These are phyloP conservation scores for Calycina herbarum DNA, from an alignment of 2,329 filamentous ascomycete genomes.

Conservation along the genomic window DNA sequence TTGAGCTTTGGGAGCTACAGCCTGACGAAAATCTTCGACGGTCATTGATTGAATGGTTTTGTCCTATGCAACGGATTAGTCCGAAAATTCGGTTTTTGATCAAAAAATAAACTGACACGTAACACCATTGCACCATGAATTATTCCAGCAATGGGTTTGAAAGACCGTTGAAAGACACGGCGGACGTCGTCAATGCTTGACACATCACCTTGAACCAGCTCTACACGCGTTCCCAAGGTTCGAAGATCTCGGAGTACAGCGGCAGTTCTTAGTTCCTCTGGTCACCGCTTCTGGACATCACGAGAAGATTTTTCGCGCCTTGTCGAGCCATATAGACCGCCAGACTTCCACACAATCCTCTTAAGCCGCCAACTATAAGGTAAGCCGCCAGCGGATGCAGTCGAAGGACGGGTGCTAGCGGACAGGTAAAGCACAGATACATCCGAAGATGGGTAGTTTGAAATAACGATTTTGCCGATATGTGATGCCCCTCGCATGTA, in stretches of 20 bases:
- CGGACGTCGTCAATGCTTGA: too few species aligned
- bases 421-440: slow-evolving; percentile 12
- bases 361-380: slow-evolving; percentile 28
- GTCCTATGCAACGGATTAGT: too few species aligned
- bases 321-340: slow-evolving; percentile 9
- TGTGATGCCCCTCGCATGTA: slow-evolving; percentile 43
- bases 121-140: too few species aligned
- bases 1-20: neutral
- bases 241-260: slow-evolving; percentile 25
- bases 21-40: too few species aligned
- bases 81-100: too few species aligned
- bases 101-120: too few species aligned
- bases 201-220: too few species aligned
- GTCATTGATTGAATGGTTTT: too few species aligned
- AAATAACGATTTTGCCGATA: slow-evolving; percentile 44
- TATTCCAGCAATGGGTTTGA: too few species aligned
- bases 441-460: slow-evolving; percentile 11
- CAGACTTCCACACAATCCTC: slow-evolving; percentile 27
- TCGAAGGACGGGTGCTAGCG: neutral
- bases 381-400: slow-evolving; percentile 22
- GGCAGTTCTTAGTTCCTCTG: neutral
- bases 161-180: too few species aligned
- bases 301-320: neutral
- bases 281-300: slow-evolving; percentile 15
- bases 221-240: slow-evolving; percentile 39